These are phyloP conservation scores for Phaeolepiota aurea DNA, from an alignment of 768 basidiomycete genomes.

Conservation along the genomic window DNA sequence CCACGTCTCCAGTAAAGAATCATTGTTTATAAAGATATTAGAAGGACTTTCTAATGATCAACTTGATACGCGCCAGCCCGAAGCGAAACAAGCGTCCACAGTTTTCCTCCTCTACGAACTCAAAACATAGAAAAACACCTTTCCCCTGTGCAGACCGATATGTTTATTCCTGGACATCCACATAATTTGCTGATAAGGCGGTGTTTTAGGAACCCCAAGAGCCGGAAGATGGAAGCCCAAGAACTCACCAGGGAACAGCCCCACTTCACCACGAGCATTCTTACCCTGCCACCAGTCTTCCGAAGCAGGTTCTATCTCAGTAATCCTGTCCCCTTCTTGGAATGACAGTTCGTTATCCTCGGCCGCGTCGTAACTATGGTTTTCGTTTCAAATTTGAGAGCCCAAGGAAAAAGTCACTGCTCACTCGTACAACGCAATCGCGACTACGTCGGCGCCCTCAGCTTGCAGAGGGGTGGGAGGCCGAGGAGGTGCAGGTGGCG, in stretches of 20 bases:
- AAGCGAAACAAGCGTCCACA: not conserved
- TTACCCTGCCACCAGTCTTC: slow-evolving; percentile 90
- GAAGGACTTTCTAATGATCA: too few species aligned
- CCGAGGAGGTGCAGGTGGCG: slow-evolving; percentile 37
- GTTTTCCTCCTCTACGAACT: not conserved
- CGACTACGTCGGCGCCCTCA: slow-evolving; percentile 38
- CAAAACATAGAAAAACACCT: not conserved
- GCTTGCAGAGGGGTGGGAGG: slow-evolving; percentile 36
- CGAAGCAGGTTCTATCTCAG: slow-evolving; percentile 68
- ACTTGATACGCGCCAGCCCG: not conserved
- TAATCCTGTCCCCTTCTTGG: slow-evolving; percentile 73
- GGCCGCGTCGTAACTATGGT: slow-evolving; percentile 70
- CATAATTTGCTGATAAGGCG: slow-evolving; percentile 23
- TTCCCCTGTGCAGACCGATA: slow-evolving; percentile 4
- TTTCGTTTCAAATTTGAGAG: not conserved
- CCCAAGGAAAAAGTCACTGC: not conserved
- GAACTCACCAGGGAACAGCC: slow-evolving; percentile 69
- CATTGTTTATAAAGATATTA: too few species aligned
- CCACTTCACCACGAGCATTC: slow-evolving; percentile 43
- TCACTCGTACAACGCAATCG: slow-evolving; percentile 22
- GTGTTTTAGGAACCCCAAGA: not conserved
- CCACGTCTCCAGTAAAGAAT: too few species aligned
- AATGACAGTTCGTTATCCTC: slow-evolving; percentile 92
- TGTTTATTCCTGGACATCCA: slow-evolving; percentile 24
- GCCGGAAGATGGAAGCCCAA: not conserved